Evolutionary conservation across 139 green algal genomes (phyloP).

Genomic region (Chlorella ohadii): DNA sequence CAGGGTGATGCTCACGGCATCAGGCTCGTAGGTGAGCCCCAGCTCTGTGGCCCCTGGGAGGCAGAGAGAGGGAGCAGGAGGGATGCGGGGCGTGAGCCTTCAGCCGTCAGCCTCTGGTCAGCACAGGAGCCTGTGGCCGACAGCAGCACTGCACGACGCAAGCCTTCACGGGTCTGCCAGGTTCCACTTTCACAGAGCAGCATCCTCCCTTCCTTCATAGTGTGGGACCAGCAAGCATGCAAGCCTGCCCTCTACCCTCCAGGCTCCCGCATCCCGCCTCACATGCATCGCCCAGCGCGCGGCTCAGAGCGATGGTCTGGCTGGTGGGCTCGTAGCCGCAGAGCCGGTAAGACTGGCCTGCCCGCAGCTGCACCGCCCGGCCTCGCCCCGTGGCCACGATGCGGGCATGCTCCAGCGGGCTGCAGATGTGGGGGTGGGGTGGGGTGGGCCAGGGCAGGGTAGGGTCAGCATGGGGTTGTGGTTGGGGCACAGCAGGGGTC

Average conservation of each 20-base stretch:
- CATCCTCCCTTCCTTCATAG: too few relatives aligned
- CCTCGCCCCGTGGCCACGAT: not conserved
- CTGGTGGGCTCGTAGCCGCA: not conserved
- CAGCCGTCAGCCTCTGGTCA: not conserved
- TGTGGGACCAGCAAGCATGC: too few relatives aligned
- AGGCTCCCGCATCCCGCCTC: not conserved
- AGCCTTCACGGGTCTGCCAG: too few relatives aligned
- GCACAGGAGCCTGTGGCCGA: too few relatives aligned
- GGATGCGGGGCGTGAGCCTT: not conserved
- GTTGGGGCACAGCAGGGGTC: too few relatives aligned
- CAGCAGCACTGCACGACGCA: too few relatives aligned
- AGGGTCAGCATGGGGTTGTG: too few relatives aligned
- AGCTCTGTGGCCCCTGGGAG: slow-evolving; percentile 10
- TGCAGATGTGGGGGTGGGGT: slow-evolving; percentile 55
- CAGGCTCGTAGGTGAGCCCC: slow-evolving; percentile 1
- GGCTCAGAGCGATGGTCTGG: slow-evolving; percentile 4
- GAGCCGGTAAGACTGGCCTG: not conserved
- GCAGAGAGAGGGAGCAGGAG: too few relatives aligned
- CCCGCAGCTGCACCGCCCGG: not conserved
- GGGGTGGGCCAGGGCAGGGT: slow-evolving; percentile 2
- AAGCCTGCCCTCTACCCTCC: not conserved
- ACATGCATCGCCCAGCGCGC: slow-evolving; percentile 17
- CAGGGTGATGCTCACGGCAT: slow-evolving; percentile 13
- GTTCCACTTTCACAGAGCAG: too few relatives aligned
- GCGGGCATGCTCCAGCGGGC: slow-evolving; percentile 49